Conservation (phyloP, 352 stramenopile species). For the Nothophytophthora sp. region DNA sequence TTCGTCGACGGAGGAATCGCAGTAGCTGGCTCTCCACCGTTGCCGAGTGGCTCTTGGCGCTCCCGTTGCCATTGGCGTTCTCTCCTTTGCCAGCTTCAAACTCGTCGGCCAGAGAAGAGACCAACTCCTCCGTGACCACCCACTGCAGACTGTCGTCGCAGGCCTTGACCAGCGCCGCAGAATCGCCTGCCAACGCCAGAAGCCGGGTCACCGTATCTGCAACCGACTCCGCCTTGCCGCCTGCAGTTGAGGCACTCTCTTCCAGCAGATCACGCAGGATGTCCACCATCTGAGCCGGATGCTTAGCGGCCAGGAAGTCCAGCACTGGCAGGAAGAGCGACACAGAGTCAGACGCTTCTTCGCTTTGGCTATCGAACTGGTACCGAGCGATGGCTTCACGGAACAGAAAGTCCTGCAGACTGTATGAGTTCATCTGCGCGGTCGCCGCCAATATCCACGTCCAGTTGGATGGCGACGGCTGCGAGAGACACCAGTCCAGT, state of each 20-base stretch:
- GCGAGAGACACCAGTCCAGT: constrained; percentile 47
- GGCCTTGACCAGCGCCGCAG: constrained; percentile 28
- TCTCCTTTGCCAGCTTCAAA: constrained; percentile 2
- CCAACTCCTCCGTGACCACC: constrained; percentile 54
- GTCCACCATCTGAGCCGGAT: constrained; percentile 49
- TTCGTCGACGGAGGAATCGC: constrained; percentile 29
- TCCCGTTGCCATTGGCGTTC: constrained; percentile 13
- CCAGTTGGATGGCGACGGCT: constrained; percentile 32
- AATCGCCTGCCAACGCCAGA: constrained; percentile 36
- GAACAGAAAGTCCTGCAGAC: constrained; percentile 51
- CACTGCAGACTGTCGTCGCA: constrained; percentile 70
- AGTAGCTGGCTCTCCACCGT: constrained; percentile 24
- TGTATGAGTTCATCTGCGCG: constrained; percentile 45
- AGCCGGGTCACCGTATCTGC: constrained; percentile 24
- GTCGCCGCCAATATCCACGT: constrained; percentile 53
- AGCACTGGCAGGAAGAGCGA: constrained; percentile 29
- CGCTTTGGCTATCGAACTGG: neutral
- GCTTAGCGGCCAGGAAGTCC: constrained; percentile 39
- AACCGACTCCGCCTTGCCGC: neutral
- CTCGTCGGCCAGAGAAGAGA: constrained; percentile 29
- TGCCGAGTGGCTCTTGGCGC: neutral
- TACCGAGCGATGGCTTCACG: constrained; percentile 23
- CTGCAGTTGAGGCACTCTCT: constrained; percentile 13
- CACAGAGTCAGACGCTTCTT: constrained; percentile 1
- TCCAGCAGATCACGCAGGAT: constrained; percentile 46